Evolutionary conservation across 2,329 filamentous ascomycete genomes (phyloP), one percentile per base, ranked within the genome.

Genomic region (Plenodomus lindquistii): DNA sequence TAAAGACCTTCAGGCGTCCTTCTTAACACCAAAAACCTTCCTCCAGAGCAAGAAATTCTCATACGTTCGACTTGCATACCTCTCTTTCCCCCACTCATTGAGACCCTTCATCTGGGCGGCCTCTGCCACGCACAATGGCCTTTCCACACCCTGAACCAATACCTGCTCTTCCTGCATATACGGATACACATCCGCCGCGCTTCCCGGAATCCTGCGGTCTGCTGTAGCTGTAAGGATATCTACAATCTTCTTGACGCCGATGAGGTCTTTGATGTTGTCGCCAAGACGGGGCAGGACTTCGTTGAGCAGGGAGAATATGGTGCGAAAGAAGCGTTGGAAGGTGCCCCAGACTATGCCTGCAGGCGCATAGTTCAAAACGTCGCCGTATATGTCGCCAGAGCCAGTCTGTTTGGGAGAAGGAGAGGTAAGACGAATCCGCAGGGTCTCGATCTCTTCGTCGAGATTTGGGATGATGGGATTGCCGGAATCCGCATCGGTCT

Each of bases 311-410:
- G 43, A 48, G 1, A 56, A 53, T 13, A 57, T 38, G 10, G 31
- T 18, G 1, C 37, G 43, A 4, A 55, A 57, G 0, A 62, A 42
- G 5, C 60, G 54, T 4, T 60, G 52, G 0, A 69, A 34, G 0
- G 46, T 21, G 4, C 51, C 46, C 4, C 59, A 43, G 3, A 72
- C 15, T 15, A 37, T 36, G 31, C 69, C 69, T 1, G 54, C 65
- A 2, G 69, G 69, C 1, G 54, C 67, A 37, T 67, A 70, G 2
- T 55, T 45, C 1, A 69, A 51, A 0, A 68, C 51, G 13, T 65
- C 50, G 43, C 61, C 60, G 50, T 71, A 71, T 9, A 72, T 59
- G 13, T 73, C 70, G 11, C 70, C 70, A 22, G 59, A 66, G 2
- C 70, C 70, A 2, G 59, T 63, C 2, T 42, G 44, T 1, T 50